Base-by-base conservation (phyloP, 2,329 filamentous ascomycete species). In the Alternaria brassicicola region DNA sequence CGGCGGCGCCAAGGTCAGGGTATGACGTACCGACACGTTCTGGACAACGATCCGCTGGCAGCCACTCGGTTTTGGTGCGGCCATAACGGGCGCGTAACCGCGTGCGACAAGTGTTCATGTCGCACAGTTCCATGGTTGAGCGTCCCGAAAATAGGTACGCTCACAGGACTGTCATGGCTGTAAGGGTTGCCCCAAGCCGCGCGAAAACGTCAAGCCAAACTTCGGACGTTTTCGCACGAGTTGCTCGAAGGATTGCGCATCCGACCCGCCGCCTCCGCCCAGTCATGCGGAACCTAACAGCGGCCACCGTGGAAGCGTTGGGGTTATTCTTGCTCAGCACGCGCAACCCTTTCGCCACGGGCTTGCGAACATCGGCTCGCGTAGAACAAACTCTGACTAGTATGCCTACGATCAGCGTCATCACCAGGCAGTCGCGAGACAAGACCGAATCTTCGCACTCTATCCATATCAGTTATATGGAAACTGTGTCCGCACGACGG, bases 331-430 rank as follows among this genome's bases (percentile, higher is more conserved):
- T 45, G 47, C 57, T 41, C 52, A 63, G 63, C 63, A 70, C 60
- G 64, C 68, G 68, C 66, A 70, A 69, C 60, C 53, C 61, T 61
- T 66, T 69, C 51, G 66, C 68, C 66, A 69, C 65, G 50, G 51
- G 48, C 39, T 63, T 42, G 35, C 42, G n/a, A 52, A 48, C 17
- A 41, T 54, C 43, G 57, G 55, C 45, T 21, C 48, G 36, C 47
- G 19, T 28, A 26, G 43, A 64, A 68, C 65, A 61, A 65, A 59
- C 54, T 57, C 57, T n/a, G 28, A 43, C 39, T 38, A 50, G 41
- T 33, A 38, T 52, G 62, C 47, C 58, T 55, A 46, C 31, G 62
- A 66, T 69, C 62, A 57, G 61, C 60, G 45, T 36, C 62, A 68
- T 68, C 61, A 52, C 49, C 62, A 55, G 48, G 36, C 57, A 35